phyloP scores from a whole-genome alignment of 208 protist genomes.

The Phytomonas sp. region DNA sequence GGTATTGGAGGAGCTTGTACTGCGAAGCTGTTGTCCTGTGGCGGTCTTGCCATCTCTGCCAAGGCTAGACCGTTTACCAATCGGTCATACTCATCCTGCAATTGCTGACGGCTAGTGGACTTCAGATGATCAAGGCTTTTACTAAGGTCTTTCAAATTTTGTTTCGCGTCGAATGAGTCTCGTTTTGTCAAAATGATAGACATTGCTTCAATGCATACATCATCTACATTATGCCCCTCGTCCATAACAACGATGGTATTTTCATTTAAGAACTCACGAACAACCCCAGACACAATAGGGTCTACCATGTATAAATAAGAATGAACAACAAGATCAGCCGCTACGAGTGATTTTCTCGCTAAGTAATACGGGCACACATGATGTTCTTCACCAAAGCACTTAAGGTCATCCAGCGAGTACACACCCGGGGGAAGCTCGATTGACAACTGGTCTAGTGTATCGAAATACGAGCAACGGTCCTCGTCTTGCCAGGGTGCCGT shows the following conservation, averaged over 20 bases:
- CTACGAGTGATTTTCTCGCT: conserved; percentile 76
- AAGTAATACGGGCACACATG: conserved; percentile 95
- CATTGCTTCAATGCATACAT: conserved; percentile 98
- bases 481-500: conserved; percentile 91
- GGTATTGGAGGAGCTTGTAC: conserved; percentile 47
- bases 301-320: conserved; percentile 99
- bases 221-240: conserved; percentile 99
- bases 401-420: conserved; percentile 95
- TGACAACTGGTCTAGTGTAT: conserved; percentile 47
- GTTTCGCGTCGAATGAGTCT: conserved; percentile 67
- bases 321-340: conserved; percentile 97
- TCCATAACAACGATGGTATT: conserved; percentile 99
- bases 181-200: conserved; percentile 93
- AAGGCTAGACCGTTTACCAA: conserved; percentile 90
- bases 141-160: conserved; percentile 81
- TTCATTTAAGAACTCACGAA: conserved; percentile 86
- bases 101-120: conserved; percentile 77
- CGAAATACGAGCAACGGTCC: conserved; percentile 70
- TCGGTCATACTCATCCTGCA: conserved; percentile 92
- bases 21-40: conserved; percentile 19
- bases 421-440: conserved; percentile 90
- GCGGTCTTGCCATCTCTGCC: conserved; percentile 48
- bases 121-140: conserved; percentile 70
- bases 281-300: conserved; percentile 94
- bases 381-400: conserved; percentile 81